Evolutionary conservation across 495 filamentous ascomycete genomes (phyloP).

Genomic region (Penicillium soppii): DNA sequence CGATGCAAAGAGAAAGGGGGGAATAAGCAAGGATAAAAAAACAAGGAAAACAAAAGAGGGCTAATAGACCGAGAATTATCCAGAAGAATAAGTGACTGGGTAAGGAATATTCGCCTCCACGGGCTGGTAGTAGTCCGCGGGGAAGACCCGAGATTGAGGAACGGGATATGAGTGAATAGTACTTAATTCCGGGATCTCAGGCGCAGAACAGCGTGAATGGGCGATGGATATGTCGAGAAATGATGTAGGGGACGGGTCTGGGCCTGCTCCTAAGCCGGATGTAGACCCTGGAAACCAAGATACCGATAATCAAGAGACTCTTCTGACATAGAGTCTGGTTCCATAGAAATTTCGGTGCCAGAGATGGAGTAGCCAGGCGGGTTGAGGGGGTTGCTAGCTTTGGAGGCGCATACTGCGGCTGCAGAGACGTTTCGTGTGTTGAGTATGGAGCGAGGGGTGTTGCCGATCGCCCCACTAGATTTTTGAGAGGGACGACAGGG

Average conservation of each 20-base stretch:
- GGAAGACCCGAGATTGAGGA: conserved; percentile 16
- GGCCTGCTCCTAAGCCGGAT: not conserved
- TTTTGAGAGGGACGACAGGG: conserved; percentile 3
- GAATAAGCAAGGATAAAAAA: conserved; percentile 11
- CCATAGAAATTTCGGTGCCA: conserved; percentile 28
- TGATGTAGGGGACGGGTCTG: conserved; percentile 32
- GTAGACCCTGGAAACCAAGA: no score
- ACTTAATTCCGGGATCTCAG: conserved; percentile 19
- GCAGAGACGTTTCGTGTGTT: conserved; percentile 7
- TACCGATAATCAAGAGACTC: conserved; percentile 16
- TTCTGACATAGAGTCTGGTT: conserved; percentile 27
- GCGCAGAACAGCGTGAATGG: conserved; percentile 31
- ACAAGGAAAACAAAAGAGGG: conserved; percentile 1
- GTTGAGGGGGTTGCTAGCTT: conserved; percentile 18
- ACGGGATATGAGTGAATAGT: conserved; percentile 25
- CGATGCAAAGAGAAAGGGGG: not conserved
- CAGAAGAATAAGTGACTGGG: conserved; percentile 12
- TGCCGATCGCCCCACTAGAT: not conserved
- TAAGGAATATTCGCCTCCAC: conserved; percentile 18
- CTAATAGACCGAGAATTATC: conserved; percentile 16
- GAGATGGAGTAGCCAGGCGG: conserved; percentile 30
- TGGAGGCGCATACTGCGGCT: conserved; percentile 21
- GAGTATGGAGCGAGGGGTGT: conserved; percentile 1
- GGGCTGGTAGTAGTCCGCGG: conserved; percentile 21
- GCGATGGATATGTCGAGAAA: conserved; percentile 41